Evolutionary conservation across 768 basidiomycete genomes (phyloP), one percentile per base, ranked within the genome.

Genomic region (Peribolospora kevripleyi): DNA sequence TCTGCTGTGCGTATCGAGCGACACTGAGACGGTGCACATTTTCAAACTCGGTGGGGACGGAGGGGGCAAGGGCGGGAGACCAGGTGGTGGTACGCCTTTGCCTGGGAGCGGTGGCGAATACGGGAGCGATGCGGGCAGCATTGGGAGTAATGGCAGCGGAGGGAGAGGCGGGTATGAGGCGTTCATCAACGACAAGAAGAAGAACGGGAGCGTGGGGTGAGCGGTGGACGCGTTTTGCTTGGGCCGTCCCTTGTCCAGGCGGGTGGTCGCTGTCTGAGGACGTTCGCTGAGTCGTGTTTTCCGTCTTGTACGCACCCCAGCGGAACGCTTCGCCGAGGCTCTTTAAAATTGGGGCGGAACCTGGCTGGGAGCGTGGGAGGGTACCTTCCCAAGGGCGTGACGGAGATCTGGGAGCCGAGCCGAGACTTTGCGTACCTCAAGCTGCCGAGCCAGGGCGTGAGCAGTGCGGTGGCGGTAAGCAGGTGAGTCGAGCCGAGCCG

Each of bases 321-420:
- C n/a, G 58, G 60, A n/a, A 46, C 57, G 57, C 68, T 86, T 37
- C 74, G 81, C 40, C 72, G 79, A 36, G 77, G 76, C 55, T 85
- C 83, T 3, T 58, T 84, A 62, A 79, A 83, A 53, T 65, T 87
- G 62, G 81, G 82, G 3, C 80, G 82, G 63, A 75, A 73, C 49
- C 65, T 87, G 47, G 80, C 83, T 0, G 73, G 79, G n/a, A 80
- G 81, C 3, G 72, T 86, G 13, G 84, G 86, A 11, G 81, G 80
- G 0, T 86, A 86, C 63, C 73, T 88, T 0, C 91, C 91, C 0
- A 82, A 80, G 60, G 80, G 84, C 1, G 67, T 97, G 49, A 84
- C 87, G 14, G 91, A 93, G 65, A 78, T 97, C 70, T 98, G 90
- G 88, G 93, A 97, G 62, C 93, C 93, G 0, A 75, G 84, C 42